These are phyloP conservation scores for Xylariaceae sp. DNA, from an alignment of 2,329 filamentous ascomycete genomes.

Conservation along the genomic window DNA sequence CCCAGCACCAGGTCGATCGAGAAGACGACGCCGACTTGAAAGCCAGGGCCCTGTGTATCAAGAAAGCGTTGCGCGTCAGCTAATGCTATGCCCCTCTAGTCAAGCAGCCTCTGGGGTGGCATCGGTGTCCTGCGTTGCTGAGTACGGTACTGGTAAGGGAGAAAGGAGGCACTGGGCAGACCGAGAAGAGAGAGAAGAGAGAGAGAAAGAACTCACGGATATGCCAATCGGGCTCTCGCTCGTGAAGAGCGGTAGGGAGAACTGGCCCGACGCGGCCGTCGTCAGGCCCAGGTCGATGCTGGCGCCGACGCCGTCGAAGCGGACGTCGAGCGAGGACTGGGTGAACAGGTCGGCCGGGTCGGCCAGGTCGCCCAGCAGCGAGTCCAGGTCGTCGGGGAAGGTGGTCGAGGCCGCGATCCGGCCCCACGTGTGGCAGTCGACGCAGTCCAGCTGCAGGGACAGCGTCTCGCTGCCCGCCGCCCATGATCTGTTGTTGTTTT, in stretches of 20 bases:
- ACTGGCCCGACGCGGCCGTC: constrained; percentile 9
- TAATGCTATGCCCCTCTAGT: no score
- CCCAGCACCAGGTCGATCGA: constrained; percentile 17
- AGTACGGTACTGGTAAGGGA: no score
- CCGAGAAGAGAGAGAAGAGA: background rate
- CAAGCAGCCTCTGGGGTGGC: background rate
- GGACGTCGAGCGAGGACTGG: constrained; percentile 14
- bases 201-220: constrained; percentile 11
- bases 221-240: constrained; percentile 17
- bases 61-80: no score
- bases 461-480: constrained; percentile 3
- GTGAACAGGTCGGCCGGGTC: constrained; percentile 17
- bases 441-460: constrained; percentile 14
- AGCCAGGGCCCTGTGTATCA: constrained; percentile 19
- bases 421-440: constrained; percentile 18
- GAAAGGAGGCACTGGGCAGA: no score
- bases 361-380: constrained; percentile 9
- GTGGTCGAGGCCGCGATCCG: constrained; percentile 14
- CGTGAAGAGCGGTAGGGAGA: constrained; percentile 14
- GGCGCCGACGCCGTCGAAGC: constrained; percentile 20
- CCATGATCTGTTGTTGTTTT: constrained; percentile 9
- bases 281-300: constrained; percentile 15
- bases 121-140: no score
- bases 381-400: constrained; percentile 14
- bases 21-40: constrained; percentile 18